Conservation (phyloP, 352 stramenopile genomes). For the Phytophthora lateralis region DNA sequence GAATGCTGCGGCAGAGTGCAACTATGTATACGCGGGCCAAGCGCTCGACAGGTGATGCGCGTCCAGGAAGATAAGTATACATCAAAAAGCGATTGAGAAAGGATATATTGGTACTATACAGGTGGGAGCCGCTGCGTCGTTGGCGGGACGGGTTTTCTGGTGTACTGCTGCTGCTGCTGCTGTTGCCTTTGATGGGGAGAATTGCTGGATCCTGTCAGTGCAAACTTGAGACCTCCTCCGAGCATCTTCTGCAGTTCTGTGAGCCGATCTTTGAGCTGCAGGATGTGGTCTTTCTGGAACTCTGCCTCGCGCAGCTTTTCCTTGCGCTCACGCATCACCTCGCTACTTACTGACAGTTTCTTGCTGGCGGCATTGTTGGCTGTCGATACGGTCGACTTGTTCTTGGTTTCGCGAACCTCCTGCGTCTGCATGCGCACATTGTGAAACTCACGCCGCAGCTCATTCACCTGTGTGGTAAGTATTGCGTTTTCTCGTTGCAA, state of each 20-base stretch:
- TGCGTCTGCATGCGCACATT: slow-evolving; percentile 76
- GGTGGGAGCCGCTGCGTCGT: slow-evolving; percentile 62
- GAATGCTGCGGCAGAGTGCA: slow-evolving; percentile 78
- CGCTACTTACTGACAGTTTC: slow-evolving; percentile 20
- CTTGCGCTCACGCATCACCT: slow-evolving; percentile 29
- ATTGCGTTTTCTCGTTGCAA: slow-evolving; percentile 84
- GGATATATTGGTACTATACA: slow-evolving; percentile 53
- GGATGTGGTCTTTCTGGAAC: slow-evolving; percentile 74
- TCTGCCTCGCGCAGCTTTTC: slow-evolving; percentile 71
- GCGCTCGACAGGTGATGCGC: slow-evolving; percentile 36
- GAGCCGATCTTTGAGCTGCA: slow-evolving; percentile 71
- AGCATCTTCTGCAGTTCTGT: slow-evolving; percentile 67
- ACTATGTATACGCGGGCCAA: slow-evolving; percentile 86
- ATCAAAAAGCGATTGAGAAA: slow-evolving; percentile 4
- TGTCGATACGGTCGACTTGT: slow-evolving; percentile 30
- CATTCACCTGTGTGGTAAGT: slow-evolving; percentile 84
- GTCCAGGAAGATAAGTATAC: slow-evolving; percentile 5
- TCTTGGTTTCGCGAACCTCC: slow-evolving; percentile 59
- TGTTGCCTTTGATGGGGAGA: slow-evolving; percentile 32
- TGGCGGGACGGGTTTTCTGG: slow-evolving; percentile 42
- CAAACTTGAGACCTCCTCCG: slow-evolving; percentile 61
- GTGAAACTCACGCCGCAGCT: slow-evolving; percentile 83
- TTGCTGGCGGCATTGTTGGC: slow-evolving; percentile 30
- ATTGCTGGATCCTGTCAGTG: slow-evolving; percentile 41
- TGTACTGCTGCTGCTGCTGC: slow-evolving; percentile 26